Evolutionary conservation across 805 yeast genomes (phyloP).

Genomic region (Saccharomycopsis olivae): DNA sequence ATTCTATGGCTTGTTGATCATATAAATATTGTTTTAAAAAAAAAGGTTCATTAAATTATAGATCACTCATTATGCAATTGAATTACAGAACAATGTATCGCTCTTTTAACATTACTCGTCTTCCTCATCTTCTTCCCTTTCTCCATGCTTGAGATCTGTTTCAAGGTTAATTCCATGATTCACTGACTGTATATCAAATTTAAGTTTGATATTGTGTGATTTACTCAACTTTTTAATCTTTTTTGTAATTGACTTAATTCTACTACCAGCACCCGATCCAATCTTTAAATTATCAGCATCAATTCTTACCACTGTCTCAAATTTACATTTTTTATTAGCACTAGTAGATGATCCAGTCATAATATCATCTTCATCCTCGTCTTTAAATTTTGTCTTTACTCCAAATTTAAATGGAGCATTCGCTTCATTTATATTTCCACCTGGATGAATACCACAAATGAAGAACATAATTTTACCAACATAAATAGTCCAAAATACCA

Average conservation of each 20-base stretch:
- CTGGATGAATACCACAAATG: slow-evolving; percentile 73
- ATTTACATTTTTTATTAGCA: slow-evolving; percentile 2
- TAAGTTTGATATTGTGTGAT: slow-evolving; percentile 15
- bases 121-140: slow-evolving; percentile 8
- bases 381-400: slow-evolving; percentile 11
- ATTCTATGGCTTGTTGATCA: no score
- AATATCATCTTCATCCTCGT: neutral
- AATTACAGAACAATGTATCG: no score
- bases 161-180: neutral
- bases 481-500: slow-evolving; percentile 65
- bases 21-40: no score
- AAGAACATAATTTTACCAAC: slow-evolving; percentile 68
- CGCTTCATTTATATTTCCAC: slow-evolving; percentile 62
- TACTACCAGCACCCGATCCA: slow-evolving; percentile 18
- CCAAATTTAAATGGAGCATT: slow-evolving; percentile 19
- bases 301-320: slow-evolving; percentile 13
- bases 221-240: slow-evolving; percentile 17
- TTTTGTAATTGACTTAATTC: slow-evolving; percentile 16
- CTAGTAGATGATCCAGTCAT: neutral
- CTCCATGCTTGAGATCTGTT: neutral
- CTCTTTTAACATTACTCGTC: no score
- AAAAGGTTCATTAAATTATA: no score
- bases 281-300: slow-evolving; percentile 14
- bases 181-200: slow-evolving; percentile 15
- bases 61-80: no score